A percentile compares a stretch with the other conserved stretches of the same genome.
Conservation (phyloP, 2,329 filamentous ascomycete genomes). For the Cladosporium sp. region DNA sequence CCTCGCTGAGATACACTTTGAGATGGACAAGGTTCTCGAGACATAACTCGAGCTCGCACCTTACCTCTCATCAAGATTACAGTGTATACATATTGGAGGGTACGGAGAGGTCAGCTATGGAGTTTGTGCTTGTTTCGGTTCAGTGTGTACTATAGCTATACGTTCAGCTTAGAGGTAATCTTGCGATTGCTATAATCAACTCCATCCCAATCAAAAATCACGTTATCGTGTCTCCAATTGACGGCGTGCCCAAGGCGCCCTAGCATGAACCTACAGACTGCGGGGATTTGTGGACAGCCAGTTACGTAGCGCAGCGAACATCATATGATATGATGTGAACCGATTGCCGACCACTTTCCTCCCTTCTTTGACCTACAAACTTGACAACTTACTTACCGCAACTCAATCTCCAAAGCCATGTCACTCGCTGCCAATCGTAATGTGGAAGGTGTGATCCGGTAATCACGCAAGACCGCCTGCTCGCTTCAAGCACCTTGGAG, state of each 20-base stretch:
- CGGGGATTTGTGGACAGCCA: neutral
- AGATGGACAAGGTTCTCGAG: neutral
- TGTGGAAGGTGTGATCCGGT: neutral
- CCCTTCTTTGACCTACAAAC: neutral
- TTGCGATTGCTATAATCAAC: too few relatives aligned
- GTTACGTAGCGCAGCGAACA: neutral
- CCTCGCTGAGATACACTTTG: neutral
- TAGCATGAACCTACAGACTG: neutral
- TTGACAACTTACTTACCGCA: neutral
- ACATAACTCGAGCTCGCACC: neutral
- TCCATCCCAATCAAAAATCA: neutral
- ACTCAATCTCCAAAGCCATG: neutral
- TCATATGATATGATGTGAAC: neutral
- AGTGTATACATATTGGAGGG: neutral
- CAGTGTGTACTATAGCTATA: neutral
- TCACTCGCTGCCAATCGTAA: neutral
- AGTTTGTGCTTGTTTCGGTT: neutral
- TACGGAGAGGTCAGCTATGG: neutral
- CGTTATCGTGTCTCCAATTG: neutral
- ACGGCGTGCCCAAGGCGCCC: neutral
- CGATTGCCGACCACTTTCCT: neutral
- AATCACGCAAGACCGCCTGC: neutral
- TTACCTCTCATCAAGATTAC: neutral
- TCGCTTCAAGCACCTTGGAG: neutral
- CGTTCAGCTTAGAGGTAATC: neutral